Conservation (phyloP, 1,284 basidiomycete species). For the Moesziomyces sp. region DNA sequence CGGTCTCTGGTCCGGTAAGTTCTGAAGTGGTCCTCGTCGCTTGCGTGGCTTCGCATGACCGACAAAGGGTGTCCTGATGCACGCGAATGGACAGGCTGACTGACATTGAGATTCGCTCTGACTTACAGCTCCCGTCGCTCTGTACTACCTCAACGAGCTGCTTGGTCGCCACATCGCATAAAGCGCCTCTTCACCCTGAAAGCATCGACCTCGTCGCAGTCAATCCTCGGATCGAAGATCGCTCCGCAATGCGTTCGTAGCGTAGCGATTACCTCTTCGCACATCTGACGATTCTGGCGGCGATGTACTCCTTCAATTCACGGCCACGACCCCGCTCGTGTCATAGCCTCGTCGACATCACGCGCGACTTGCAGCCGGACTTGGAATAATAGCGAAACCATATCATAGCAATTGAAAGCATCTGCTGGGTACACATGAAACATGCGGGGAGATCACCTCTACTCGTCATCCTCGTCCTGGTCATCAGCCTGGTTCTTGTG, state of each 20-base stretch:
- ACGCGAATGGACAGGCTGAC: neutral
- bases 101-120: neutral
- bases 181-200: neutral
- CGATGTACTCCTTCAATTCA: too few relatives aligned
- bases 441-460: neutral
- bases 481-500: slow-evolving; percentile 24
- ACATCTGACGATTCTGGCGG: too few relatives aligned
- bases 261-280: too few relatives aligned
- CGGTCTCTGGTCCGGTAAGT: slow-evolving; percentile 46
- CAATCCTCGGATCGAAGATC: too few relatives aligned
- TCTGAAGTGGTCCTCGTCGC: too few relatives aligned
- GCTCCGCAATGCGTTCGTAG: too few relatives aligned
- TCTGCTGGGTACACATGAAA: neutral
- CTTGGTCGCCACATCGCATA: slow-evolving; percentile 46
- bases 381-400: neutral
- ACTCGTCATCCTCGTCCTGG: slow-evolving; percentile 35
- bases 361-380: neutral
- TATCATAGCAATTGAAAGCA: slow-evolving; percentile 6
- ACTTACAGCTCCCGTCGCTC: slow-evolving; percentile 29
- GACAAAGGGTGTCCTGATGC: neutral
- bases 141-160: slow-evolving; percentile 50
- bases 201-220: too few relatives aligned
- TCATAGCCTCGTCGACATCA: too few relatives aligned
- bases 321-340: too few relatives aligned
- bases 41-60: too few relatives aligned